Evolutionary conservation across 805 yeast genomes (phyloP), one percentile per base, ranked within the genome.

Genomic region (Barnettozyma populi): DNA sequence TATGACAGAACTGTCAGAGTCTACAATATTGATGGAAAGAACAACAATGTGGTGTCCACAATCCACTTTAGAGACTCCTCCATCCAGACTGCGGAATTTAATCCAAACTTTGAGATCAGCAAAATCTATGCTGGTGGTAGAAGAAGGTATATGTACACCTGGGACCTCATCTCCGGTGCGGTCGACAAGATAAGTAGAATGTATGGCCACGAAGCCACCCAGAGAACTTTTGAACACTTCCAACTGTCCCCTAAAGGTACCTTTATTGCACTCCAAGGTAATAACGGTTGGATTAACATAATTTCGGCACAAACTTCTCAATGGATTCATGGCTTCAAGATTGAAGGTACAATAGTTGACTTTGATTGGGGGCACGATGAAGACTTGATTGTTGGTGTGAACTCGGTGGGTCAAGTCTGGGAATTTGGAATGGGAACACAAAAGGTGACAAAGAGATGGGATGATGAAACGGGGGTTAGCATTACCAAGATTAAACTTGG

Each of bases 171-270:
- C 14, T 69, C 76, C 2, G 90, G 92, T 11, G 73, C 71, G 18
- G 80, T 90, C 39, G 96, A 90, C 55, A 94, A 90, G 67, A 80
- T 94, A 36, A 79, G 86, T 46, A 79, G 97, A 66, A 68, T 92
- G 74, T 92, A 90, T 63, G 99, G 99, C 4, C 96, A 90, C 60
- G 96, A 88, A 61, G 70, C 75, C 32, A 79, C 84, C 32, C 98
- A 92, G 70, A 77, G 78, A 56, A 83, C 95, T 9, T 88, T 90
- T 75, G 99, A 94, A 65, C 76, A 84, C 57, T 92, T 94, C 68
- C 81, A 82, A 61, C 51, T 86, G 16, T 86, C 94, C 21, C 84
- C 84, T 0, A 75, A 76, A 54, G 97, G 97, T 14, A 69, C 67
- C 34, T 84, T 70, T 55, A 70, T 94, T 32, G 95, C 89, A 2